Evolutionary conservation across 2,329 filamentous ascomycete genomes (phyloP), one percentile per base, ranked within the genome.

Genomic region (Ceratocystis harringtonii): DNA sequence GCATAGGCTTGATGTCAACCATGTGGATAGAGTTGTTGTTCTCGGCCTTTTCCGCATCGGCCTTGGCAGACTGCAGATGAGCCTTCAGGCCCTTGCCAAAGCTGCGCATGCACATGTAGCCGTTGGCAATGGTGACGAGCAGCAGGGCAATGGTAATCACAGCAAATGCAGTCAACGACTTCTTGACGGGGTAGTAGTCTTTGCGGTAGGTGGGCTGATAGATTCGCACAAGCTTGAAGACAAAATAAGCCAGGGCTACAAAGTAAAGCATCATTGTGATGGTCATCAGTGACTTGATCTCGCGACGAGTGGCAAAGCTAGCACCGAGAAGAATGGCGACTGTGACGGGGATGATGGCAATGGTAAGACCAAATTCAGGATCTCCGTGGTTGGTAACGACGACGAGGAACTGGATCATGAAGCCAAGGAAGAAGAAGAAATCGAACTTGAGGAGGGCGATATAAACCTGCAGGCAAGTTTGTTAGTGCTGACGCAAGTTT

Each of bases 351-450:
- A 99, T 88, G 30, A 92, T 94, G 68, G 87, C 89, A 61, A 94
- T 85, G 6, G 95, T 99, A 63, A 97, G 80, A 65, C 83, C 88
- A 71, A 94, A 90, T 75, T 99, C 94, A 71, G 84, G 79, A 68
- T 87, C 82, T 61, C 81, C 81, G 69, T 82, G 79, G 68, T 79
- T 82, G 57, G 84, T 86, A 67, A 99, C 91, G 67, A 97, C 88
- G 71, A 99, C 92, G 64, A 97, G 83, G 75, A 99, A 99, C 73
- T 99, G 94, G 60, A 99, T 90, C 5, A 94, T 97, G 75, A 99
- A 99, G 65, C 92, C 94, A 62, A 99, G 84, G 81, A 99, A 99
- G 80, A 99, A 97, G 84, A 99, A 99, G 77, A 99, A 97, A 77
- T 99, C 94, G 75, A 99, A 99, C 76, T 99, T 99, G 69, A 99